A percentile compares a stretch with the other conserved stretches of the same genome.
Conservation (phyloP, 257 asterid genomes). For the Misopates orontium region DNA sequence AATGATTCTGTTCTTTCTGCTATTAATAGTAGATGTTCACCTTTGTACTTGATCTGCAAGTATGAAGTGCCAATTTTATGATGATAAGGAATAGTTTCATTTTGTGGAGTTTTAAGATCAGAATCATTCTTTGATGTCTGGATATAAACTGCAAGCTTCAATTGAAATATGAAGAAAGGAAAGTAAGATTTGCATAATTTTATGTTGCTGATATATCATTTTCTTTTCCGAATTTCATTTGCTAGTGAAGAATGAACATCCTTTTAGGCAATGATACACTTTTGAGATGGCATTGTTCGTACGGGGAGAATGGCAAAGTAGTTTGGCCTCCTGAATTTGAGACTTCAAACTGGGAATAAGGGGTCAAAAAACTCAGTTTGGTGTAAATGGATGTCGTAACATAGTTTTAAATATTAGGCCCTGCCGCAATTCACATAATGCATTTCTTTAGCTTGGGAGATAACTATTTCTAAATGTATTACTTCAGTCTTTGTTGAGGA, state of each 20-base stretch:
- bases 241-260: too few species aligned
- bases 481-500: not conserved
- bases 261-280: not conserved
- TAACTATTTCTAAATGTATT: not conserved
- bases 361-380: not conserved
- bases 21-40: not conserved
- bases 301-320: not conserved
- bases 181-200: not conserved
- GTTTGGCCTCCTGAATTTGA: not conserved
- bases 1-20: constrained; percentile 6
- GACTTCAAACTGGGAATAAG: not conserved
- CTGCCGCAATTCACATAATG: not conserved
- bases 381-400: too few species aligned
- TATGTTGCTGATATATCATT: not conserved
- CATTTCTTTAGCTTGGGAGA: not conserved
- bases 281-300: not conserved
- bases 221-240: too few species aligned
- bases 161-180: not conserved
- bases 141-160: not conserved
- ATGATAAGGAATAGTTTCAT: not conserved
- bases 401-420: not conserved
- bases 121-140: too few species aligned
- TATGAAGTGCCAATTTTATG: not conserved
- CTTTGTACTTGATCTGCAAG: not conserved
- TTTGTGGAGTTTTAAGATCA: not conserved